A percentile compares a stretch with the other conserved stretches of the same genome.
These are phyloP conservation scores for Trichosporon sp. DNA, from an alignment of 1,284 basidiomycete genomes.

Conservation along the genomic window DNA sequence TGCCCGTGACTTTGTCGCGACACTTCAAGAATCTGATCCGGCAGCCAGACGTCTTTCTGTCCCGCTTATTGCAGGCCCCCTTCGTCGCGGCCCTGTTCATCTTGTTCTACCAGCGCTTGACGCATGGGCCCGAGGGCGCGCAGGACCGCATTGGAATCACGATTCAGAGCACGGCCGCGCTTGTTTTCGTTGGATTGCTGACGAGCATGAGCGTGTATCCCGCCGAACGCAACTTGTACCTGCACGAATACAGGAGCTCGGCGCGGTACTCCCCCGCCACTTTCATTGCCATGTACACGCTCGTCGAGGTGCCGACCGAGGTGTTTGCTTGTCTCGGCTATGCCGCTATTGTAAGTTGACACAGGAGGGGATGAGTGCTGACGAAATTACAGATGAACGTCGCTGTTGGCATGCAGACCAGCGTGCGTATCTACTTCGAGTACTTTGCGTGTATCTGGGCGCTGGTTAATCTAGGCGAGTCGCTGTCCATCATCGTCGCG, in stretches of 20 bases:
- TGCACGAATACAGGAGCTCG: slow-evolving; percentile 56
- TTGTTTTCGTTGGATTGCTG: slow-evolving; percentile 56
- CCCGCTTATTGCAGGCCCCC: slow-evolving; percentile 54
- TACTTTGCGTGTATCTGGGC: slow-evolving; percentile 56
- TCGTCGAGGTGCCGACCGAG: slow-evolving; percentile 57
- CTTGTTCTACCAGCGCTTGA: slow-evolving; percentile 57
- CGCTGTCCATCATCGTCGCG: slow-evolving; percentile 47
- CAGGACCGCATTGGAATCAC: slow-evolving; percentile 58
- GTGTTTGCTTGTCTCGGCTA: slow-evolving; percentile 47
- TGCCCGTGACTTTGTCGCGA: slow-evolving; percentile 55
- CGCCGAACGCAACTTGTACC: slow-evolving; percentile 56
- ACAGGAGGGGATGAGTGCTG: neutral
- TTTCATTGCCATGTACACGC: slow-evolving; percentile 57
- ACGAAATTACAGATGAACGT: slow-evolving; percentile 52
- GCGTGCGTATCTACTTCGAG: slow-evolving; percentile 57
- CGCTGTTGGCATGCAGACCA: slow-evolving; percentile 56
- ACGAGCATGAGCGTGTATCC: slow-evolving; percentile 58
- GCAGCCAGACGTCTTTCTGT: slow-evolving; percentile 55
- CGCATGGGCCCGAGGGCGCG: slow-evolving; percentile 50
- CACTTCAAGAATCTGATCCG: slow-evolving; percentile 56
- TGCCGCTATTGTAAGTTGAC: slow-evolving; percentile 40
- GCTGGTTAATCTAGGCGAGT: slow-evolving; percentile 56
- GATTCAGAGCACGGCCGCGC: slow-evolving; percentile 46
- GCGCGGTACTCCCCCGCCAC: slow-evolving; percentile 57
- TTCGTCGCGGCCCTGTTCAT: slow-evolving; percentile 55